Evolutionary conservation across 768 basidiomycete species (phyloP).

Genomic region (Pleurotus platypus): DNA sequence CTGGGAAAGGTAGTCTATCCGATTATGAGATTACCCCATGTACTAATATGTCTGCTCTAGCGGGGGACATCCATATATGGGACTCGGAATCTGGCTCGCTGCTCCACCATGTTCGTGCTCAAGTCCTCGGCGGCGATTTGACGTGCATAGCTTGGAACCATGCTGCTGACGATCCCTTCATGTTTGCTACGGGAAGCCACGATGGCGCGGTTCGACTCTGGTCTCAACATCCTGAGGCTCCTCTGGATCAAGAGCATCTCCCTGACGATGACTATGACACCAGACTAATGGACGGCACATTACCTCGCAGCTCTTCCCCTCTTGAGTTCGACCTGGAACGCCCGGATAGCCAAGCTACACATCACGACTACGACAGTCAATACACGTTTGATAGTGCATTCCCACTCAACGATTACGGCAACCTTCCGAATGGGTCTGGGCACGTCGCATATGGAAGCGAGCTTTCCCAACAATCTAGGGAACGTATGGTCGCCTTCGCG

Average conservation of each 20-base stretch:
- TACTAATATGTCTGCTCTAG: slow-evolving; percentile 30
- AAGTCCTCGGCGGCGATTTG: slow-evolving; percentile 61
- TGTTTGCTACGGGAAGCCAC: slow-evolving; percentile 76
- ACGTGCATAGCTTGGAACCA: slow-evolving; percentile 84
- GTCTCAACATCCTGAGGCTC: slow-evolving; percentile 36
- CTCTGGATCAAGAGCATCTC: neutral
- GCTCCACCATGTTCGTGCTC: slow-evolving; percentile 66
- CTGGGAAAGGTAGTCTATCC: slow-evolving; percentile 56
- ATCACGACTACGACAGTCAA: slow-evolving; percentile 5
- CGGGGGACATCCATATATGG: slow-evolving; percentile 84
- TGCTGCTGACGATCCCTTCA: slow-evolving; percentile 57
- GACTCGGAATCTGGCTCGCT: slow-evolving; percentile 75
- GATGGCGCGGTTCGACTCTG: slow-evolving; percentile 76
- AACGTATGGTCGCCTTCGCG: slow-evolving; percentile 5
- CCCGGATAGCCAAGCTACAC: slow-evolving; percentile 4
- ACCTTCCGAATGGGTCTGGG: neutral
- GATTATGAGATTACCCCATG: neutral
- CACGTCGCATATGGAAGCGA: neutral
- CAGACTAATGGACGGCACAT: neutral
- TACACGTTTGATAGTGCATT: slow-evolving; percentile 5
- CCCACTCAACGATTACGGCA: neutral
- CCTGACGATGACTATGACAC: neutral
- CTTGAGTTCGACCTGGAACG: slow-evolving; percentile 5
- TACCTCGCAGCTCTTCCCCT: slow-evolving; percentile 1
- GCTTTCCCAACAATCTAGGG: slow-evolving; percentile 1